These are phyloP conservation scores for Penicillium robsamsonii DNA, from an alignment of 495 filamentous ascomycete genomes.

Conservation along the genomic window DNA sequence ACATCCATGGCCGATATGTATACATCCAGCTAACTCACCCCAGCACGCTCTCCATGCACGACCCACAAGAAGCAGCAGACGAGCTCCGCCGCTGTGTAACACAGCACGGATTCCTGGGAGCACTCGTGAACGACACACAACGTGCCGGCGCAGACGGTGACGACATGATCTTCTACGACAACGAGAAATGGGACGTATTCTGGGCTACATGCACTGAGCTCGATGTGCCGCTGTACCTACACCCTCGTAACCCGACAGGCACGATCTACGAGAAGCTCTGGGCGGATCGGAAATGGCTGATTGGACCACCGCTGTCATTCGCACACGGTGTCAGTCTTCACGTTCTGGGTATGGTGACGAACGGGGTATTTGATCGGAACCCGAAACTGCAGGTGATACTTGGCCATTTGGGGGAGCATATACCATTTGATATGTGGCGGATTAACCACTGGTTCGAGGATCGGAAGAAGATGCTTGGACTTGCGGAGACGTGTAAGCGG, in stretches of 20 bases:
- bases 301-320: constrained; percentile 46
- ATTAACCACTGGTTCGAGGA: constrained; percentile 58
- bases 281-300: constrained; percentile 49
- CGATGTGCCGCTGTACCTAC: constrained; percentile 63
- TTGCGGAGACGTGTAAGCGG: constrained; percentile 46
- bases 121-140: constrained; percentile 59
- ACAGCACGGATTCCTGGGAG: constrained; percentile 56
- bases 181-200: constrained; percentile 54
- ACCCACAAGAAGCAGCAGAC: constrained; percentile 50
- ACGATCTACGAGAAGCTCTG: constrained; percentile 51
- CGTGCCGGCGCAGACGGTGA: constrained; percentile 48
- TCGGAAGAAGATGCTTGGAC: constrained; percentile 44
- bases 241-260: constrained; percentile 52
- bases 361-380: constrained; percentile 50
- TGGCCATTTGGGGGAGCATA: constrained; percentile 65
- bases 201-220: constrained; percentile 56
- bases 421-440: constrained; percentile 63
- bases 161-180: constrained; percentile 60
- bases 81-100: constrained; percentile 57
- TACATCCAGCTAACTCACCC: constrained; percentile 2
- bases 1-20: background rate
- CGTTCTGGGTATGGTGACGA: constrained; percentile 51
- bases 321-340: constrained; percentile 51
- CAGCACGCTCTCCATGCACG: constrained; percentile 54
- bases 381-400: constrained; percentile 60